Evolutionary conservation across 83 land plant species (phyloP).

Genomic region (Larix sibirica): DNA sequence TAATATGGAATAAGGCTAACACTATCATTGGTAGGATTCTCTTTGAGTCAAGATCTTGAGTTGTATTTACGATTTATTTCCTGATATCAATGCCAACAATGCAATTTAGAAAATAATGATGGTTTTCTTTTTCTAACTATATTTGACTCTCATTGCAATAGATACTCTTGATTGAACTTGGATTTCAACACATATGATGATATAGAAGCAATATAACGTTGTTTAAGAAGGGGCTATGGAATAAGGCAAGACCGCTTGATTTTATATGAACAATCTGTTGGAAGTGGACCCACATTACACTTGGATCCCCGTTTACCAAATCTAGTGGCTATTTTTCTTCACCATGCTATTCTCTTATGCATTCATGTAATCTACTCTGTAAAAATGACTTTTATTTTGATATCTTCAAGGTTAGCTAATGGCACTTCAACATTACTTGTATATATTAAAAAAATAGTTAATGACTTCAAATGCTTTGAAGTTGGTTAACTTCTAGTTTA

Average conservation of each 20-base stretch:
- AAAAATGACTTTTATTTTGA: constrained; percentile 75
- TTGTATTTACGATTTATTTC: neutral
- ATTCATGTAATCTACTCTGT: constrained; percentile 72
- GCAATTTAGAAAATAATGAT: neutral
- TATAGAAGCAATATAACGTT: constrained; percentile 75
- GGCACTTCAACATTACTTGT: neutral
- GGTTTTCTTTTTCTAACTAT: neutral
- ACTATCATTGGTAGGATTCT: neutral
- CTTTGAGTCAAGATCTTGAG: neutral
- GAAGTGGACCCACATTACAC: constrained; percentile 82
- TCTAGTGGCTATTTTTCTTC: constrained; percentile 70
- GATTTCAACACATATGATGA: constrained; percentile 61
- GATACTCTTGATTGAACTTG: neutral
- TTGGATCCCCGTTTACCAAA: constrained; percentile 54
- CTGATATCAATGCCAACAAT: neutral
- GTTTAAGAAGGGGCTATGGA: constrained; percentile 63
- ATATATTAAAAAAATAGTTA: neutral
- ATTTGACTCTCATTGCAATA: neutral
- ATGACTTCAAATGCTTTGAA: neutral
- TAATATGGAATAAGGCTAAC: neutral
- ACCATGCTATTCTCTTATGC: constrained; percentile 75
- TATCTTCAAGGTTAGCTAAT: constrained; percentile 58
- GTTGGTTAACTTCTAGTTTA: neutral
- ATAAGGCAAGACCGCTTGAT: constrained; percentile 64
- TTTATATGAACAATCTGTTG: constrained; percentile 76